Conservation (phyloP, 2,329 filamentous ascomycete genomes). For the Aspergillus pseudonomiae region DNA sequence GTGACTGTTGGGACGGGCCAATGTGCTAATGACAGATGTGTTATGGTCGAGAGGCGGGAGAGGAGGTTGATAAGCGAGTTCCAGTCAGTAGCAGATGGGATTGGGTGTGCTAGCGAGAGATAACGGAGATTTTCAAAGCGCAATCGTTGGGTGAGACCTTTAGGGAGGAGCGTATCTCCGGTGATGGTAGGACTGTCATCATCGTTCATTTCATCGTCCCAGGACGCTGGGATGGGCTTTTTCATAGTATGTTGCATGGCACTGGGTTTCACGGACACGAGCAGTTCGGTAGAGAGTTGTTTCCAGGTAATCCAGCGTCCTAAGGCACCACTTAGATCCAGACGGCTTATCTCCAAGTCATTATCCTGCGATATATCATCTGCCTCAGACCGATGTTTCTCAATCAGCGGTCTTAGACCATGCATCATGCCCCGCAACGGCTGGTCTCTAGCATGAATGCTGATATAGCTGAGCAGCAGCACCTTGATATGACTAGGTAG, state of each 20-base stretch:
- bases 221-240: constrained; percentile 39
- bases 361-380: constrained; percentile 15
- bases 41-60: constrained; percentile 57
- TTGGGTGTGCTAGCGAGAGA: constrained; percentile 59
- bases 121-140: constrained; percentile 59
- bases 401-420: constrained; percentile 56
- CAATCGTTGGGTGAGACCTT: constrained; percentile 28
- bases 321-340: constrained; percentile 58
- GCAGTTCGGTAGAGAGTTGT: constrained; percentile 50
- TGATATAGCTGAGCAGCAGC: constrained; percentile 59
- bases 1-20: constrained; percentile 64
- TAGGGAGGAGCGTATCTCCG: constrained; percentile 18
- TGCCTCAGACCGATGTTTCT: constrained; percentile 24
- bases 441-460: constrained; percentile 50
- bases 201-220: constrained; percentile 40
- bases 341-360: constrained; percentile 49
- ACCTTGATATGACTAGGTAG: constrained; percentile 57
- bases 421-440: constrained; percentile 43
- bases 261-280: constrained; percentile 28
- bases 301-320: constrained; percentile 53
- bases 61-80: constrained; percentile 57
- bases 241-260: constrained; percentile 6
- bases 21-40: constrained; percentile 64
- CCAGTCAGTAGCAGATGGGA: constrained; percentile 54
- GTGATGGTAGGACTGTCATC: constrained; percentile 4